Conservation (phyloP, 129 eudicot genomes). For the Pulicaria dysenterica region DNA sequence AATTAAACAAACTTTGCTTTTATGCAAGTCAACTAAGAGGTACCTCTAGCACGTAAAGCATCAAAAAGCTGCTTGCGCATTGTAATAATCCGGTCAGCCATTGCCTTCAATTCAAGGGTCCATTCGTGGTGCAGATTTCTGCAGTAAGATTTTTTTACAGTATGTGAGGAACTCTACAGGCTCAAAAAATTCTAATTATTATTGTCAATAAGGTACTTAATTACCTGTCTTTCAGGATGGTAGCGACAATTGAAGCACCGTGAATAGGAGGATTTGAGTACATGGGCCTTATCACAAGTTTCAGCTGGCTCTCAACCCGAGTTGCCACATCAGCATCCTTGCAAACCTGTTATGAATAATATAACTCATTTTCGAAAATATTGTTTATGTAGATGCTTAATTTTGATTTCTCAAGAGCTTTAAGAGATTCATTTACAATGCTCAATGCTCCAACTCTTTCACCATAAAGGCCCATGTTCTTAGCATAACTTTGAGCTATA, state of each 20-base stretch:
- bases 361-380: neutral
- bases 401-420: too few species aligned
- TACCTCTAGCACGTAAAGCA: slow-evolving; percentile 78
- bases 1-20: neutral
- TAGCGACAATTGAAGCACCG: slow-evolving; percentile 91
- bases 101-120: slow-evolving; percentile 91
- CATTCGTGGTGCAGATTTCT: slow-evolving; percentile 78
- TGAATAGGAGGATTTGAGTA: slow-evolving; percentile 92
- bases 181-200: neutral
- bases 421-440: slow-evolving; percentile 58
- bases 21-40: neutral
- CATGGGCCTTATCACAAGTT: slow-evolving; percentile 94
- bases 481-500: slow-evolving; percentile 96
- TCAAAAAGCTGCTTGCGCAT: slow-evolving; percentile 88
- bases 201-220: neutral
- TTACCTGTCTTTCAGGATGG: slow-evolving; percentile 85
- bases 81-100: slow-evolving; percentile 95
- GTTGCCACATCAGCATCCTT: slow-evolving; percentile 82
- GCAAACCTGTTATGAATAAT: slow-evolving; percentile 58
- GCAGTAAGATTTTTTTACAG: slow-evolving; percentile 29
- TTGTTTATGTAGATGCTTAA: neutral
- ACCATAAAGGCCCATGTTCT: slow-evolving; percentile 91
- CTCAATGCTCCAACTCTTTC: slow-evolving; percentile 97
- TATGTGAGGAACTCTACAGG: neutral
- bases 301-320: slow-evolving; percentile 90